A percentile compares a stretch with the other conserved stretches of the same genome.
phyloP scores from a whole-genome alignment of 2,329 filamentous ascomycete species.

The Capronia epimyces region DNA sequence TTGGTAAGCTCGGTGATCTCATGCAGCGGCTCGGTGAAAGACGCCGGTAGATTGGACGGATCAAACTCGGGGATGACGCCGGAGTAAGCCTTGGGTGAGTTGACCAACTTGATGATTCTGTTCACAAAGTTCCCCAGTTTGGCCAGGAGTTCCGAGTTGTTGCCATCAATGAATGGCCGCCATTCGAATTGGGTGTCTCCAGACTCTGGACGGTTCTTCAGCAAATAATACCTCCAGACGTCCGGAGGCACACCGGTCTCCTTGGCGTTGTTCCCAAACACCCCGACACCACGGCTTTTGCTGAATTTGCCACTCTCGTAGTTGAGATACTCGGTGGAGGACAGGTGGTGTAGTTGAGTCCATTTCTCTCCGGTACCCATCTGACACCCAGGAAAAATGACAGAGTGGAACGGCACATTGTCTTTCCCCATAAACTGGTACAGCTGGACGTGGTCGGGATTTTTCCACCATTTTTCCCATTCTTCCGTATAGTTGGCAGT shows the following conservation, averaged over 20 bases:
- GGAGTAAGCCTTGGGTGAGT: slow-evolving; percentile 62
- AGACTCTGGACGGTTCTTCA: slow-evolving; percentile 78
- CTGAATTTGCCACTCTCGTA: slow-evolving; percentile 89
- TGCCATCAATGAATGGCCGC: slow-evolving; percentile 72
- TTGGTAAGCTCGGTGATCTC: slow-evolving; percentile 51
- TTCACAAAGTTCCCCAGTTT: slow-evolving; percentile 70
- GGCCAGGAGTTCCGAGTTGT: slow-evolving; percentile 81
- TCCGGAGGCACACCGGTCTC: slow-evolving; percentile 78
- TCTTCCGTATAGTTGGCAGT: slow-evolving; percentile 82
- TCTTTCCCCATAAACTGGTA: slow-evolving; percentile 97
- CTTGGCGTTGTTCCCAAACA: slow-evolving; percentile 84
- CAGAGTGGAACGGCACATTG: slow-evolving; percentile 80
- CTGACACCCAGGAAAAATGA: slow-evolving; percentile 85
- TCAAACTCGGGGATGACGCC: slow-evolving; percentile 60
- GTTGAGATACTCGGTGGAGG: slow-evolving; percentile 83
- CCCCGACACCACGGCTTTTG: slow-evolving; percentile 82
- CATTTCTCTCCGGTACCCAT: slow-evolving; percentile 78
- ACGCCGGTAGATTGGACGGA: slow-evolving; percentile 36
- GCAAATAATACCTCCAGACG: slow-evolving; percentile 90
- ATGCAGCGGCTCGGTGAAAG: slow-evolving; percentile 37
- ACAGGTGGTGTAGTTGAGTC: slow-evolving; percentile 84
- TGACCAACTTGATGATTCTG: slow-evolving; percentile 68
- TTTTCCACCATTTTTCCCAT: slow-evolving; percentile 93
- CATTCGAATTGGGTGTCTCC: slow-evolving; percentile 87
- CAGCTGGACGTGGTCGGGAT: slow-evolving; percentile 77